phyloP scores from a whole-genome alignment of 345 rosid genomes.

The Salix koriyanagi region DNA sequence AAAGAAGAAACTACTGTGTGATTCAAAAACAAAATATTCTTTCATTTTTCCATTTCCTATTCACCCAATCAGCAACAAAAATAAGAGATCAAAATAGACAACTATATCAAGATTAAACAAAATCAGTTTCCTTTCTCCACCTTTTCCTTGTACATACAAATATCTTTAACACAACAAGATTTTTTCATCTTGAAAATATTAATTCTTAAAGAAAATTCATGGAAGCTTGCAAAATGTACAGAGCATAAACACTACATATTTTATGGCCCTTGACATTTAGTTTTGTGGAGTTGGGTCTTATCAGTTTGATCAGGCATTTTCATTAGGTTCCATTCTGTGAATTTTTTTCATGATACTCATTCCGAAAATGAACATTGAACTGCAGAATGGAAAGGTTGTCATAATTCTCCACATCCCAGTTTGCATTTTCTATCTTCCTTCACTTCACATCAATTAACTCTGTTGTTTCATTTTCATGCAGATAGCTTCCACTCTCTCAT shows the following conservation, averaged over 20 bases:
- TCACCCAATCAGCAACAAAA: too few species aligned
- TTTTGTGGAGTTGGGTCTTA: not conserved
- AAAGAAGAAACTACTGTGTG: too few species aligned
- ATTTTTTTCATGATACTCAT: not conserved
- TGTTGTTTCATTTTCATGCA: constrained; percentile 23
- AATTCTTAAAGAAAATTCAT: not conserved
- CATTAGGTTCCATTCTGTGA: not conserved
- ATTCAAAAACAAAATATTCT: too few species aligned
- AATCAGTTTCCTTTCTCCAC: too few species aligned
- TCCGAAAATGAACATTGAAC: not conserved
- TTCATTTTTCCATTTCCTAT: too few species aligned
- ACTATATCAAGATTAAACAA: too few species aligned
- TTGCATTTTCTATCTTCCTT: not conserved
- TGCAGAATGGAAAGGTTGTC: not conserved
- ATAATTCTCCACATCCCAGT: not conserved
- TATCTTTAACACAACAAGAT: too few species aligned
- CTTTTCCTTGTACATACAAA: too few species aligned
- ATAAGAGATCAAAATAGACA: too few species aligned
- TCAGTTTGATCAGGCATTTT: not conserved
- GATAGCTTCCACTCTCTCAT: constrained; percentile 69
- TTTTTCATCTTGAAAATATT: too few species aligned
- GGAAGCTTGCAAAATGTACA: not conserved
- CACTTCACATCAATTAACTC: not conserved
- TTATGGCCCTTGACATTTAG: not conserved
- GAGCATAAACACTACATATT: not conserved